Base-by-base conservation (phyloP, 208 protist species). In the Acanthamoeba lenticulata region DNA sequence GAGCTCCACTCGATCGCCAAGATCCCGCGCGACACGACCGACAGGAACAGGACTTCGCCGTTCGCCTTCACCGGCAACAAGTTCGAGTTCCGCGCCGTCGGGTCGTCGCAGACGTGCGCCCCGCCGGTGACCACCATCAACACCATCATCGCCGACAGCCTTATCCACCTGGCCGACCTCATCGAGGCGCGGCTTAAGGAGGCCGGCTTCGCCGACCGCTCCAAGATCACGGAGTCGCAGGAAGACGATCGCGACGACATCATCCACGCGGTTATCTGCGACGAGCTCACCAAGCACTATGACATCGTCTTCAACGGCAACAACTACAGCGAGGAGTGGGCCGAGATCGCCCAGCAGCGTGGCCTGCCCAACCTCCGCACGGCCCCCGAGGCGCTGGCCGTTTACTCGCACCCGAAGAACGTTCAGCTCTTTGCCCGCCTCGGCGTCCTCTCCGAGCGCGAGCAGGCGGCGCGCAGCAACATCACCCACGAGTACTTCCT, bases 31-130 rank as follows among this genome's bases (percentile, higher is more conserved):
- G 93, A 97, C 44, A 74, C 72, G 3, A 96, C 94, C 81, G 98
- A 98, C 94, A 95, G 98, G 94, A 98, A 98, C 94, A 93, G 98
- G 90, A 98, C 98, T 34, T 98, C 97, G 21, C 98, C 98, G 62
- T 98, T 98, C 93, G 97, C 98, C 27, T 98, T 98, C 88, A 97
- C 96, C 74, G 96, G 96, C 77, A 97, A 98, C 86, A 97, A 97
- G 89, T 98, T 98, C 94, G 98, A 98, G 85, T 98, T 98, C 95
- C 95, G 98, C 69, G 97, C 97, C 2, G 96, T 98, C 49, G 98
- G 98, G 45, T 97, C 97, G 27, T 96, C 94, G 13, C 97, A 98
- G 94, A 96, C 93, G 57, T 90, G 96, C 40, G 94, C 96, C 24
- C 60, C 91, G 19, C 95, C 97, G 62, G 96, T 97, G 65, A 98